Evolutionary conservation across 768 basidiomycete genomes (phyloP).

Genomic region (Rhizopogon vinicolor): DNA sequence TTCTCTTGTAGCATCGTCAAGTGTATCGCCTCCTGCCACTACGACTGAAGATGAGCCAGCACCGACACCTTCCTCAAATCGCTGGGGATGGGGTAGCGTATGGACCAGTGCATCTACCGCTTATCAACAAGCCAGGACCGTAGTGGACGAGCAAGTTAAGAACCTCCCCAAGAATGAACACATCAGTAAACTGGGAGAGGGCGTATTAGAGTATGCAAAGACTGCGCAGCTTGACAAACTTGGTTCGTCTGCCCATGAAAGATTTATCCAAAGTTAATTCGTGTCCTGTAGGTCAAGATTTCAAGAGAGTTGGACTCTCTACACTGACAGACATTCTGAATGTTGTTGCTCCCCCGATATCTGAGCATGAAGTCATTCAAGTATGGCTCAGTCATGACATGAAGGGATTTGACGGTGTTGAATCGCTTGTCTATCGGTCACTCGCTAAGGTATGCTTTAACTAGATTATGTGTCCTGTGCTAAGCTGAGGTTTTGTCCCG

Average conservation of each 20-base stretch:
- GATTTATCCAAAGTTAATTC: slow-evolving; percentile 2
- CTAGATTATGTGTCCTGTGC: not conserved
- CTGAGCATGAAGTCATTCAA: slow-evolving; percentile 96
- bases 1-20: slow-evolving; percentile 33
- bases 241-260: slow-evolving; percentile 40
- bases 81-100: slow-evolving; percentile 85
- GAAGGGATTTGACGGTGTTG: slow-evolving; percentile 94
- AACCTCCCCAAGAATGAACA: slow-evolving; percentile 81
- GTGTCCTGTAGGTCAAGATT: slow-evolving; percentile 67
- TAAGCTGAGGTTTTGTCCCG: slow-evolving; percentile 3
- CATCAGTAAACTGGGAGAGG: slow-evolving; percentile 85
- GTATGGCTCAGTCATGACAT: slow-evolving; percentile 96
- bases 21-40: slow-evolving; percentile 18
- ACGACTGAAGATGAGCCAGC: slow-evolving; percentile 15
- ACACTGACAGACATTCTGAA: slow-evolving; percentile 91
- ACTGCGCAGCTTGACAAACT: slow-evolving; percentile 87
- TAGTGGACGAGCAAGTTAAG: slow-evolving; percentile 93
- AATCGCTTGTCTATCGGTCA: slow-evolving; percentile 88
- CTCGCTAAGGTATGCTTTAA: slow-evolving; percentile 64
- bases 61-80: slow-evolving; percentile 20
- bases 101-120: slow-evolving; percentile 86
- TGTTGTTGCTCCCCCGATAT: slow-evolving; percentile 96
- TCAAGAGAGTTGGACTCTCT: slow-evolving; percentile 82
- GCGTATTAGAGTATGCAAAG: slow-evolving; percentile 84
- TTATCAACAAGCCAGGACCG: slow-evolving; percentile 80